A percentile compares a stretch with the other conserved stretches of the same genome.
Conservation (phyloP, 2,329 filamentous ascomycete genomes). For the Epichloe typhina region DNA sequence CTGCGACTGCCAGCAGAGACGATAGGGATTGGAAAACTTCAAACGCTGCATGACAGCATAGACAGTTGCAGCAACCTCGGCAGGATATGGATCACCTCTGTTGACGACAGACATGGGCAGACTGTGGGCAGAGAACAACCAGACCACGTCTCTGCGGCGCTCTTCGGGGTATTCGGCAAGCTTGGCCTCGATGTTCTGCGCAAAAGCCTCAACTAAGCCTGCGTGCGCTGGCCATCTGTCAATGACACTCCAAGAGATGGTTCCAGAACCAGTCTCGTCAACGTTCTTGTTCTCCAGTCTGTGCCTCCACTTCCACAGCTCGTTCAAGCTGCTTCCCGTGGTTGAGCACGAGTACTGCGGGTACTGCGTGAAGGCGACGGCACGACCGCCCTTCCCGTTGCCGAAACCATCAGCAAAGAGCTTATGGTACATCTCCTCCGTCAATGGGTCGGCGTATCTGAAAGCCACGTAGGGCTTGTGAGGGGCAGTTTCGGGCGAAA, state of each 20-base stretch:
- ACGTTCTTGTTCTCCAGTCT: slow-evolving; percentile 66
- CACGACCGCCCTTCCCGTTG: slow-evolving; percentile 75
- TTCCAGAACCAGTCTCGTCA: slow-evolving; percentile 41
- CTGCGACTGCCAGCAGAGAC: slow-evolving; percentile 95
- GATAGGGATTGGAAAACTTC: slow-evolving; percentile 78
- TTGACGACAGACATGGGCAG: slow-evolving; percentile 97
- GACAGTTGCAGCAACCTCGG: slow-evolving; percentile 90
- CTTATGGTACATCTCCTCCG: slow-evolving; percentile 80
- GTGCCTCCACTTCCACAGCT: slow-evolving; percentile 94
- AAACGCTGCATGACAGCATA: slow-evolving; percentile 92
- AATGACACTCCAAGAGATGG: slow-evolving; percentile 93
- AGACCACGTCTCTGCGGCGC: slow-evolving; percentile 62
- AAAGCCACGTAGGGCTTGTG: slow-evolving; percentile 98
- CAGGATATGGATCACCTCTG: slow-evolving; percentile 85
- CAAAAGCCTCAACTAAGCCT: slow-evolving; percentile 83
- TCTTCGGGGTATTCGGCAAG: slow-evolving; percentile 75
- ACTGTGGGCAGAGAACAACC: slow-evolving; percentile 92
- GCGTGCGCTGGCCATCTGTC: slow-evolving; percentile 92
- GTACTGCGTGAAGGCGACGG: slow-evolving; percentile 96
- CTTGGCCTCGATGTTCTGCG: slow-evolving; percentile 79
- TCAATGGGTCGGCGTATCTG: slow-evolving; percentile 84
- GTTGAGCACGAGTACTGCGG: slow-evolving; percentile 98
- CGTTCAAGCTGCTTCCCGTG: slow-evolving; percentile 89
- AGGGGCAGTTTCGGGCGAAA: slow-evolving; percentile 83
- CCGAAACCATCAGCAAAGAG: slow-evolving; percentile 84